These are phyloP conservation scores for Eudorina sp. DNA, from an alignment of 139 green algal species.

Conservation along the genomic window DNA sequence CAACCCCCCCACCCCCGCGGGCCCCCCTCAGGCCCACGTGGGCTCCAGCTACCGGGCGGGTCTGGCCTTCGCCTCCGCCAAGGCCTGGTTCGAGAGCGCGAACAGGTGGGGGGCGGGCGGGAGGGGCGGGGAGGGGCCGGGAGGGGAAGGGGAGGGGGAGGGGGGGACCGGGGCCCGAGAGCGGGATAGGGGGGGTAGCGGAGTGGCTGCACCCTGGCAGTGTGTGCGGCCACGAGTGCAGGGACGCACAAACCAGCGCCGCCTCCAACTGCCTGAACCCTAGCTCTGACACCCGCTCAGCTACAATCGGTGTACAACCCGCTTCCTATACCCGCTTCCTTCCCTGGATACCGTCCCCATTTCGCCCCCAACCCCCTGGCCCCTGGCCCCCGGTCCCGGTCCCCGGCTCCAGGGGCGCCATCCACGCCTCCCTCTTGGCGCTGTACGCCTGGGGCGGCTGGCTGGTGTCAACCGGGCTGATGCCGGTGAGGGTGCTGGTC, in stretches of 20 bases:
- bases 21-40: conserved; percentile 61
- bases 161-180: not conserved
- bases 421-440: conserved; percentile 84
- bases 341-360: not conserved
- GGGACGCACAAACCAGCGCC: too few species aligned
- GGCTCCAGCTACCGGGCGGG: conserved; percentile 72
- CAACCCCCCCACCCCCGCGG: not conserved
- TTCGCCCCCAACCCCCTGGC: not conserved
- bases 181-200: too few species aligned
- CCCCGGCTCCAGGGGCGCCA: conserved; percentile 74
- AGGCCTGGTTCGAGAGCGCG: conserved; percentile 82
- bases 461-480: conserved; percentile 77
- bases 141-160: not conserved
- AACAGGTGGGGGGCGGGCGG: conserved; percentile 46
- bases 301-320: too few species aligned
- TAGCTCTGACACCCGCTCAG: too few species aligned
- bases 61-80: conserved; percentile 81
- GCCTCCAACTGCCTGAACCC: too few species aligned
- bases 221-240: too few species aligned
- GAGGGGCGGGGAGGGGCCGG: not conserved
- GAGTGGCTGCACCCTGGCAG: too few species aligned
- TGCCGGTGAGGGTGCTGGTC: conserved; percentile 86
- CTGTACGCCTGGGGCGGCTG: conserved; percentile 88
- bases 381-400: not conserved
- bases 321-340: too few species aligned